phyloP scores from a whole-genome alignment of 2,329 filamentous ascomycete species.

The Aspergillus sp. region DNA sequence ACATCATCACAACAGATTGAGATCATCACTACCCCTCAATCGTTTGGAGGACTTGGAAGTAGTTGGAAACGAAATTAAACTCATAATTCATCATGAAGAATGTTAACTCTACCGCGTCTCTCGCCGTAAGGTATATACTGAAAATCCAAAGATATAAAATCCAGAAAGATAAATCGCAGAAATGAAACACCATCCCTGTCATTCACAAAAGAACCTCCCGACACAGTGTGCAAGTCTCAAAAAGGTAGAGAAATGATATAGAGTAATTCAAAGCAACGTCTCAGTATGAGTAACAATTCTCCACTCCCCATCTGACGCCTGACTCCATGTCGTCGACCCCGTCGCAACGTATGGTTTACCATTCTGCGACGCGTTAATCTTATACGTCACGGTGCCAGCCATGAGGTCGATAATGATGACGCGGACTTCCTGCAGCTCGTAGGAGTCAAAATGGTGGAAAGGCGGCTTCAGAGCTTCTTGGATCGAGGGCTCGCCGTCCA shows the following conservation, averaged over 20 bases:
- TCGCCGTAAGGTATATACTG: neutral
- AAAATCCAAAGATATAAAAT: neutral
- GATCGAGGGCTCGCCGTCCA: constrained; percentile 25
- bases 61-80: neutral
- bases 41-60: neutral
- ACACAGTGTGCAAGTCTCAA: neutral
- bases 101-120: too few relatives aligned
- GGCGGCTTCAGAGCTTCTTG: constrained; percentile 28
- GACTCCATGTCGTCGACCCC: constrained; percentile 37
- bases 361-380: constrained; percentile 28
- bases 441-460: constrained; percentile 37
- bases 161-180: too few relatives aligned
- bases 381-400: constrained; percentile 36
- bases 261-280: constrained; percentile 26
- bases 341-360: constrained; percentile 28
- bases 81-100: neutral
- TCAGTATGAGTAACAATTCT: constrained; percentile 36
- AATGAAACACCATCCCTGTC: too few relatives aligned
- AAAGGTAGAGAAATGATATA: neutral
- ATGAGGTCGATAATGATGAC: constrained; percentile 37
- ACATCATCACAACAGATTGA: neutral
- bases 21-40: neutral
- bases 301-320: constrained; percentile 40
- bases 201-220: neutral
- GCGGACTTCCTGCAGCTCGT: constrained; percentile 29